These are phyloP conservation scores for Leishmania tarentolae DNA, from an alignment of 208 protist genomes.

Conservation along the genomic window DNA sequence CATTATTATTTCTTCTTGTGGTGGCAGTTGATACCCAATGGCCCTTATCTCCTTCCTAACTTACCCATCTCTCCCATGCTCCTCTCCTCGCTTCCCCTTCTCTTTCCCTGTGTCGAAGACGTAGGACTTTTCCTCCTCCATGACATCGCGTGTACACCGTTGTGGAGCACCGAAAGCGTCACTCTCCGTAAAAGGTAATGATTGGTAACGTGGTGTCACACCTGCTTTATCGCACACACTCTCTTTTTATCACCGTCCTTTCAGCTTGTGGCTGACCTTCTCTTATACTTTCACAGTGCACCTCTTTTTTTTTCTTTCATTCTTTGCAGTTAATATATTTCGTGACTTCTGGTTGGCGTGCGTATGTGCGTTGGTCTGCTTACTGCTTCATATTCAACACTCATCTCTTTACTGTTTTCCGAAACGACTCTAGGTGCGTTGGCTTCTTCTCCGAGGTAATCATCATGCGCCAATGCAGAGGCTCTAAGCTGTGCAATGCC, in stretches of 20 bases:
- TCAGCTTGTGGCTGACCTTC: background rate
- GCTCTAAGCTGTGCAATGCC: slow-evolving; percentile 1
- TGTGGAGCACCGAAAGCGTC: too few species aligned
- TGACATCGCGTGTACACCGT: background rate
- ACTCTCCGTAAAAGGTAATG: background rate
- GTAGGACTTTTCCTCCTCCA: background rate
- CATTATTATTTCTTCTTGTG: background rate
- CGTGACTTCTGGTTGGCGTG: background rate
- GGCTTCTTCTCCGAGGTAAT: background rate
- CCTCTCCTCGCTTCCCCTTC: background rate
- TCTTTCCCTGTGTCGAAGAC: background rate
- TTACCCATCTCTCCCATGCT: background rate
- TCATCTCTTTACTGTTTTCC: background rate
- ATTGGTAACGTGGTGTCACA: background rate
- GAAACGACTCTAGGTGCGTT: background rate
- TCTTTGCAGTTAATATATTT: background rate
- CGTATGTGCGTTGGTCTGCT: background rate
- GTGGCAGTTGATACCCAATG: background rate
- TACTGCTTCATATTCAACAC: background rate
- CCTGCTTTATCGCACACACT: background rate
- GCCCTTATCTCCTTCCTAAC: background rate
- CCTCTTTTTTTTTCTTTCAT: too few species aligned
- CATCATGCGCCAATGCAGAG: slow-evolving; percentile 5
- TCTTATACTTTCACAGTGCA: background rate
- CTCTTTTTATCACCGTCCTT: background rate